Conservation (phyloP, 306 rosid genomes). For the Pterocarpus santalinus region DNA sequence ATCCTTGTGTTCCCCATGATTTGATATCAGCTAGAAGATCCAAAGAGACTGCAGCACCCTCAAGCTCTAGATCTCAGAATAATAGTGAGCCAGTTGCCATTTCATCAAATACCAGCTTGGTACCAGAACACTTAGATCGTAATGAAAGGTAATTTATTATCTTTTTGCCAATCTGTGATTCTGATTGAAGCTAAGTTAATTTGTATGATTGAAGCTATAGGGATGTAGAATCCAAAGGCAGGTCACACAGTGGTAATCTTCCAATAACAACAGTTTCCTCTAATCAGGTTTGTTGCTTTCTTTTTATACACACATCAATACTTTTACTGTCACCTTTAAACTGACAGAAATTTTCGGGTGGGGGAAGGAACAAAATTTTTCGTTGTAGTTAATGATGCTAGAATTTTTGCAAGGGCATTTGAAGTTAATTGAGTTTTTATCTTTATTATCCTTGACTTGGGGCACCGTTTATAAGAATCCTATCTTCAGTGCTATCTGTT, state of each 20-base stretch:
- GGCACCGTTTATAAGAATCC: not conserved
- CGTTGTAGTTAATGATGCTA: not conserved
- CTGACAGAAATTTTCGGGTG: not conserved
- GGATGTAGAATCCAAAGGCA: conserved; percentile 51
- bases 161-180: not conserved
- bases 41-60: conserved; percentile 55
- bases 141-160: conserved; percentile 50
- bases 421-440: conserved; percentile 21
- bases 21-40: conserved; percentile 70
- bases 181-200: conserved; percentile 11
- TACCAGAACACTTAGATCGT: conserved; percentile 47
- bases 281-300: conserved; percentile 68
- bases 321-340: not conserved
- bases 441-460: not conserved
- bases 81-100: conserved; percentile 7
- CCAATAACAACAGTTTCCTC: conserved; percentile 67
- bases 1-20: conserved; percentile 24
- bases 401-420: not conserved
- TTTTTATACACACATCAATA: not conserved
- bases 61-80: conserved; percentile 42
- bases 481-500: conserved; percentile 5
- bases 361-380: not conserved
- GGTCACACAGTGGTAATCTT: conserved; percentile 39
- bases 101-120: conserved; percentile 43
- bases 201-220: conserved; percentile 45